Evolutionary conservation across 441 rosid species (phyloP).

Genomic region (Gossypium davidsonii): DNA sequence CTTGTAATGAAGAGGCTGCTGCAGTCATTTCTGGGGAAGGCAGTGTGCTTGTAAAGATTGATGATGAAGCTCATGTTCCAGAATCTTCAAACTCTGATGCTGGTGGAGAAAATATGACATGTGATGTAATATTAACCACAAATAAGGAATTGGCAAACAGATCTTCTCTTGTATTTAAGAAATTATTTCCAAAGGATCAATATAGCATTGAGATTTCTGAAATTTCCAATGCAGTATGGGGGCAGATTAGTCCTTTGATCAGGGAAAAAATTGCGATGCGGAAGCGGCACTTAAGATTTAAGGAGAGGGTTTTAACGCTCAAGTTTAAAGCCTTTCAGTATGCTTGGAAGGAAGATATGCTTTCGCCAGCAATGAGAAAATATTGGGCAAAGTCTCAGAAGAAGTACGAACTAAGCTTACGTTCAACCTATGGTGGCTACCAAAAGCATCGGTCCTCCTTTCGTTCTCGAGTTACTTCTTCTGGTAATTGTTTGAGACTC

Average conservation of each 20-base stretch:
- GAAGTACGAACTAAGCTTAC: constrained; percentile 51
- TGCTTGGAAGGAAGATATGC: constrained; percentile 88
- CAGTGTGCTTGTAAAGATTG: constrained; percentile 10
- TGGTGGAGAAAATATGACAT: constrained; percentile 31
- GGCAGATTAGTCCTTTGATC: constrained; percentile 32
- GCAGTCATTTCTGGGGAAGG: constrained; percentile 27
- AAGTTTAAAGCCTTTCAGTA: constrained; percentile 74
- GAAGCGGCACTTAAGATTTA: constrained; percentile 45
- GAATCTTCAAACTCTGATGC: constrained; percentile 10
- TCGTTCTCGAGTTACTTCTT: constrained; percentile 59
- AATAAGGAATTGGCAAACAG: constrained; percentile 63
- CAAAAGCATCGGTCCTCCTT: constrained; percentile 60
- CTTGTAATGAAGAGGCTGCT: constrained; percentile 20
- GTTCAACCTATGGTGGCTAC: constrained; percentile 40
- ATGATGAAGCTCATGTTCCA: constrained; percentile 17
- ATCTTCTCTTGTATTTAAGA: constrained; percentile 51
- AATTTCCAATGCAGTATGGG: constrained; percentile 20
- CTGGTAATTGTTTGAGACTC: constrained; percentile 42
- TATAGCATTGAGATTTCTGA: constrained; percentile 29
- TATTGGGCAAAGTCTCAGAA: constrained; percentile 57
- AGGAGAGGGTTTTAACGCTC: constrained; percentile 73
- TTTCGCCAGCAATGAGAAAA: constrained; percentile 45
- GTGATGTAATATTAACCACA: constrained; percentile 40
- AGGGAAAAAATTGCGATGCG: constrained; percentile 43
- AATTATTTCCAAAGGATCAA: constrained; percentile 45